Percentiles rank a stretch among this genome's conserved stretches.
phyloP scores from a whole-genome alignment of 1,284 basidiomycete genomes.

The Puccinia novopanici region DNA sequence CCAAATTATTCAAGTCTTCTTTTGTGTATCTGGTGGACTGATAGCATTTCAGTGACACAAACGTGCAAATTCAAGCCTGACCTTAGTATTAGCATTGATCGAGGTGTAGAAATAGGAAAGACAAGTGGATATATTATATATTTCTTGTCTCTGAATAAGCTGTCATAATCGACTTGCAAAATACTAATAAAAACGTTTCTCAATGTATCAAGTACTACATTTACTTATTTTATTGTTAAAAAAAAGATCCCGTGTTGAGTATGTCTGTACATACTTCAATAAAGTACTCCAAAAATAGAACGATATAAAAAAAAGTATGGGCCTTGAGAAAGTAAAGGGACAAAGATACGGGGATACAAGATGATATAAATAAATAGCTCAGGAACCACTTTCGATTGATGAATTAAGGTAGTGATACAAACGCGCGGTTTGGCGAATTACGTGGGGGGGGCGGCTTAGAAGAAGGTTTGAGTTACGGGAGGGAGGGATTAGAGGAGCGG shows the following conservation, averaged over 20 bases:
- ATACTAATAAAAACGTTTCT: too few species aligned
- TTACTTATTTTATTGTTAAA: neutral
- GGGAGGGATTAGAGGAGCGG: neutral
- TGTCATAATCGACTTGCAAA: too few species aligned
- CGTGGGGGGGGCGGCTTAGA: neutral
- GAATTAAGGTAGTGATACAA: constrained; percentile 10
- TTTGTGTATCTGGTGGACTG: too few species aligned
- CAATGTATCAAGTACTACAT: too few species aligned
- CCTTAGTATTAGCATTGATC: too few species aligned
- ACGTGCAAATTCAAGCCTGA: too few species aligned
- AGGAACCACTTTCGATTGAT: neutral
- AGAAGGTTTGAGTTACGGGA: constrained; percentile 3
- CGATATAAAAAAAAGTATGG: neutral
- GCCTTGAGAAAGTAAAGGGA: neutral
- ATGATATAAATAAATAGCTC: neutral
- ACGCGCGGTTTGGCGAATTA: neutral
- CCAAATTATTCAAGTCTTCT: too few species aligned
- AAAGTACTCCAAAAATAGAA: neutral
- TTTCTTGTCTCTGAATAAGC: too few species aligned
- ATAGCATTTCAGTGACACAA: too few species aligned
- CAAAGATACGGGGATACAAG: constrained; percentile 2
- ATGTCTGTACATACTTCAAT: neutral
- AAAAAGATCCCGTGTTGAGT: neutral
- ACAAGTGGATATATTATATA: too few species aligned
- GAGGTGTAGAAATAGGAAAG: too few species aligned